A percentile compares a stretch with the other conserved stretches of the same genome.
Conservation (phyloP, 2,329 filamentous ascomycete species). For the Tetracladium maxilliforme region DNA sequence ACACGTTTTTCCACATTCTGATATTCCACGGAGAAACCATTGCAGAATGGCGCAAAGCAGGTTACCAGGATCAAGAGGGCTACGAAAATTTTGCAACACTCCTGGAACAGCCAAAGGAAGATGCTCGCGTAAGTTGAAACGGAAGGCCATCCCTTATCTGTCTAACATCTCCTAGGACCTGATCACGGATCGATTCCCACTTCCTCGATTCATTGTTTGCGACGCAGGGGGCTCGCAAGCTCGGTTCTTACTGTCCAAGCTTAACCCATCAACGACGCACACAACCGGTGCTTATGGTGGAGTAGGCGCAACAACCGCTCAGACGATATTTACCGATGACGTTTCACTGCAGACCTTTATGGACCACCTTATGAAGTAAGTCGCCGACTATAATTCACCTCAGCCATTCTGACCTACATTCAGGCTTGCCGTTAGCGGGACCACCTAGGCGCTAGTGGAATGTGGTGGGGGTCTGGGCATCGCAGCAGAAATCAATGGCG, state of each 20-base stretch:
- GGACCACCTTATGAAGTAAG: constrained; percentile 98
- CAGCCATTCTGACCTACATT: background rate
- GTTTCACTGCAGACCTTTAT: constrained; percentile 97
- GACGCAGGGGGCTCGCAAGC: constrained; percentile 97
- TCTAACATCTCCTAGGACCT: constrained; percentile 50
- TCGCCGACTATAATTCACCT: constrained; percentile 8
- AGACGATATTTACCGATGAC: constrained; percentile 98
- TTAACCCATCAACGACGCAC: constrained; percentile 95
- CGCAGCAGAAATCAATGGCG: too few species aligned
- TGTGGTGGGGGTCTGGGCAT: too few species aligned
- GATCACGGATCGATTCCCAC: constrained; percentile 93
- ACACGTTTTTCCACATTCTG: constrained; percentile 98
- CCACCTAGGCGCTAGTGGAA: constrained; percentile 26
- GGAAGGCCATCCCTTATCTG: background rate
- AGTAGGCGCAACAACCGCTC: constrained; percentile 69
- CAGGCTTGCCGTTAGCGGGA: constrained; percentile 33
- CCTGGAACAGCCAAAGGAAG: constrained; percentile 88
- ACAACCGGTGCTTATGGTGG: constrained; percentile 87
- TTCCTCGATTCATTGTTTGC: constrained; percentile 95
- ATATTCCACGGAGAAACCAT: constrained; percentile 99
- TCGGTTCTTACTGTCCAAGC: constrained; percentile 89
- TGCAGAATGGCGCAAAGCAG: constrained; percentile 94
- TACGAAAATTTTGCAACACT: constrained; percentile 91
- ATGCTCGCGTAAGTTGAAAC: constrained; percentile 60
- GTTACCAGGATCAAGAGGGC: constrained; percentile 94